phyloP scores from a whole-genome alignment of 2,329 filamentous ascomycete species.

The Dothideomycetidae sp. region DNA sequence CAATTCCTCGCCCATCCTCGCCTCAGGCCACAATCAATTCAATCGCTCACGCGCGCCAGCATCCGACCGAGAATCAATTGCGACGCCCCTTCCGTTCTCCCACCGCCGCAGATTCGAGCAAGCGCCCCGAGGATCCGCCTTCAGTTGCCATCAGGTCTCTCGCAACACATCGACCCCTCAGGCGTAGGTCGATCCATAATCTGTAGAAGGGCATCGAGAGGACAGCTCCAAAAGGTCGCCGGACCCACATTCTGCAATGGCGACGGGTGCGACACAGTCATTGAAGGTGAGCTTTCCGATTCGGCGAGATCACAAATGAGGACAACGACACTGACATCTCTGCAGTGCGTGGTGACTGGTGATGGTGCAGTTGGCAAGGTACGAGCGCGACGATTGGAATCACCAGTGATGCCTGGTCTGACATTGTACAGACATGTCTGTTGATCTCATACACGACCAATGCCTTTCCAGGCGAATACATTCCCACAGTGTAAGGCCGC shows the following conservation, averaged over 20 bases:
- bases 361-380: conserved; percentile 99
- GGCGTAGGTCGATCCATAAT: background rate
- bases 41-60: no score
- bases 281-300: conserved; percentile 52
- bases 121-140: background rate
- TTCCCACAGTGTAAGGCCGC: conserved; percentile 73
- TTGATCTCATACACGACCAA: conserved; percentile 99
- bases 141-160: background rate
- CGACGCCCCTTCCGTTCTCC: background rate
- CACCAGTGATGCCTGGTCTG: conserved; percentile 3
- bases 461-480: conserved; percentile 99
- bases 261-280: conserved; percentile 76
- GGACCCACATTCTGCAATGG: conserved; percentile 29
- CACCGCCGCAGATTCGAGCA: background rate
- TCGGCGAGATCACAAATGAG: conserved; percentile 11
- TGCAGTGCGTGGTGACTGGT: conserved; percentile 91
- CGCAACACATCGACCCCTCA: background rate
- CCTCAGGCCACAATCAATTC: no score
- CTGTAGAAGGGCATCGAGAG: background rate
- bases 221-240: background rate
- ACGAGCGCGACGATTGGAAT: conserved; percentile 23
- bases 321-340: conserved; percentile 8
- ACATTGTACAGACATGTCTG: conserved; percentile 66
- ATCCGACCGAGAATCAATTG: no score
- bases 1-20: no score